Evolutionary conservation across 192 early-diverging fungal species (phyloP).

Genomic region (Linnemannia exigua): DNA sequence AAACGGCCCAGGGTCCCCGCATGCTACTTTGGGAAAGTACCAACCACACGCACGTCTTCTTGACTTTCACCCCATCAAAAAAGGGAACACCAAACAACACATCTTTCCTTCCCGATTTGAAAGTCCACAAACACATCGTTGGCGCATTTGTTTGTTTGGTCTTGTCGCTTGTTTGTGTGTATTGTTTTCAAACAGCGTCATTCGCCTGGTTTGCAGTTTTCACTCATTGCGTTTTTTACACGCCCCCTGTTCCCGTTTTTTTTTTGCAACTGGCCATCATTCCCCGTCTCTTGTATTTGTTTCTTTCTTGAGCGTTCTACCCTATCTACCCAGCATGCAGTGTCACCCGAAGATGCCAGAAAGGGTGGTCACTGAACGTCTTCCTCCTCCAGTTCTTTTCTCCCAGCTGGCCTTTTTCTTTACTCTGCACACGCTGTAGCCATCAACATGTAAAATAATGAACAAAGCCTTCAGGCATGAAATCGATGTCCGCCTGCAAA

Average conservation of each 20-base stretch:
- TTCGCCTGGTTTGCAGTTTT: not conserved
- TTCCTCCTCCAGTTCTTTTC: not conserved
- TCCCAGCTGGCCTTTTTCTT: not conserved
- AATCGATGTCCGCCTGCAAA: not conserved
- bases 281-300: not conserved
- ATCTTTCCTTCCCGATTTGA: not conserved
- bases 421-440: not conserved
- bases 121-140: not conserved
- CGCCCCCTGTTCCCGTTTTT: not conserved
- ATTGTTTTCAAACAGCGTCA: not conserved
- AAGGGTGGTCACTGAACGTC: not conserved
- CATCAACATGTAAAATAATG: not conserved
- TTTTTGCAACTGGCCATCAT: not conserved
- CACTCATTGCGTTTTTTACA: not conserved
- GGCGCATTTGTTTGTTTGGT: not conserved
- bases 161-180: no score
- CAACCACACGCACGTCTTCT: not conserved
- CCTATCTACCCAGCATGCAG: not conserved
- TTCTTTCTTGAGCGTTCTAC: not conserved
- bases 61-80: not conserved
- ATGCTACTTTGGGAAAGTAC: not conserved
- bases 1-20: not conserved
- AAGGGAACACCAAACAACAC: not conserved
- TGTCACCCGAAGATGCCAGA: not conserved
- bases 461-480: not conserved